A percentile compares a stretch with the other conserved stretches of the same genome.
Evolutionary conservation across 1,139 yeast genomes (phyloP).

Genomic region (Geotrichum klebahnii): DNA sequence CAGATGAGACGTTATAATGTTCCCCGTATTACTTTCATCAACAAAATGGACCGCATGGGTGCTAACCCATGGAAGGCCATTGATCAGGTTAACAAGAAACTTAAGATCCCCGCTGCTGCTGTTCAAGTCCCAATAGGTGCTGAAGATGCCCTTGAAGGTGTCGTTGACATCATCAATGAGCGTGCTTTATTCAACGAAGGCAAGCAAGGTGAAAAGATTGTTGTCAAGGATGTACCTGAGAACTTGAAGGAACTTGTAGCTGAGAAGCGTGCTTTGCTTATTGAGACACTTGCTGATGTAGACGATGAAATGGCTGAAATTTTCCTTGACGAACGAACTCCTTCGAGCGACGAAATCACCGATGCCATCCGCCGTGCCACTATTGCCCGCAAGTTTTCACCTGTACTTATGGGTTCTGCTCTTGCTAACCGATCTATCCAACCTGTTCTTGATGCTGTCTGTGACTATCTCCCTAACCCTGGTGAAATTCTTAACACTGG

Average conservation of each 20-base stretch:
- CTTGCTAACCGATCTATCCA: slow-evolving; percentile 93
- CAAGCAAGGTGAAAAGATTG: slow-evolving; percentile 75
- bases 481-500: slow-evolving; percentile 89
- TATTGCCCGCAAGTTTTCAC: slow-evolving; percentile 93
- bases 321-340: slow-evolving; percentile 84
- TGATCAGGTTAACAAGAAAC: slow-evolving; percentile 80
- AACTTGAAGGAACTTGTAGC: slow-evolving; percentile 70
- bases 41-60: slow-evolving; percentile 99
- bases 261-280: slow-evolving; percentile 75
- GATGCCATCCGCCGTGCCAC: slow-evolving; percentile 91
- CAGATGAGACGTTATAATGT: slow-evolving; percentile 98
- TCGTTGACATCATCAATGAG: slow-evolving; percentile 83
- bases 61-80: slow-evolving; percentile 94
- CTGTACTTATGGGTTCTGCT: slow-evolving; percentile 98
- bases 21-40: slow-evolving; percentile 91
- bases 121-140: slow-evolving; percentile 96
- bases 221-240: slow-evolving; percentile 64
- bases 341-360: slow-evolving; percentile 75
- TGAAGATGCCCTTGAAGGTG: slow-evolving; percentile 79
- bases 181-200: slow-evolving; percentile 90
- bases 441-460: slow-evolving; percentile 92
- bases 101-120: slow-evolving; percentile 94
- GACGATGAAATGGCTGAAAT: slow-evolving; percentile 96
- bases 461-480: slow-evolving; percentile 93
- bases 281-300: slow-evolving; percentile 94